Evolutionary conservation across 1,284 basidiomycete species (phyloP).

Genomic region (Singerocomus inundabilis): DNA sequence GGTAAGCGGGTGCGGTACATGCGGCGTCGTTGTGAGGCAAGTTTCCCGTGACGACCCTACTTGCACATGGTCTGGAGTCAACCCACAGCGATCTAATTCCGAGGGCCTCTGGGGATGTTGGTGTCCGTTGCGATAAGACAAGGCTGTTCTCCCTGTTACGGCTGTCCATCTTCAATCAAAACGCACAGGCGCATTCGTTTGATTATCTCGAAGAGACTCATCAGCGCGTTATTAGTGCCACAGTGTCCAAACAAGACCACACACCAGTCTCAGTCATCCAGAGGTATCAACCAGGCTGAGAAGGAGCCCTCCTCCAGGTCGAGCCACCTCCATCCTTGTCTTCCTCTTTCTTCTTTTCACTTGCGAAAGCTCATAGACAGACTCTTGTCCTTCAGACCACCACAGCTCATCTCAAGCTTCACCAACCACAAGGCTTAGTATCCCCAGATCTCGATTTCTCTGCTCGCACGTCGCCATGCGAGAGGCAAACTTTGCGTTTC

Average conservation of each 20-base stretch:
- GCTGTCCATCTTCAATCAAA: slow-evolving; percentile 1
- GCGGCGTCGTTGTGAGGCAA: background rate
- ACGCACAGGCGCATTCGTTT: slow-evolving; percentile 4
- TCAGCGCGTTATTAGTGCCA: too few species aligned
- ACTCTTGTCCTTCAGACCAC: background rate
- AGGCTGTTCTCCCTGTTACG: too few species aligned
- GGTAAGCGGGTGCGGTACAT: background rate
- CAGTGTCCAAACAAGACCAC: slow-evolving; percentile 31
- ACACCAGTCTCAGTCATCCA: slow-evolving; percentile 32
- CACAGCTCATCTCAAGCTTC: background rate
- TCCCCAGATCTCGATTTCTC: slow-evolving; percentile 23
- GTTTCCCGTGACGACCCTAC: background rate
- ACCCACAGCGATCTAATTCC: slow-evolving; percentile 1
- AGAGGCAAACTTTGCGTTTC: slow-evolving; percentile 96
- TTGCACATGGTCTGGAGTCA: background rate
- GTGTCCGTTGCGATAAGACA: too few species aligned
- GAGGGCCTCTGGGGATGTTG: background rate
- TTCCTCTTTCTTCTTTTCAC: slow-evolving; percentile 2
- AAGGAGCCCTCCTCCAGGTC: slow-evolving; percentile 13
- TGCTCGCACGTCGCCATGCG: slow-evolving; percentile 61
- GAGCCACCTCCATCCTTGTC: slow-evolving; percentile 15
- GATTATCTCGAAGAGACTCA: slow-evolving; percentile 12
- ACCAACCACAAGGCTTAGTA: background rate
- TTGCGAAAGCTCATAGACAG: background rate
- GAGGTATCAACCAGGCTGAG: slow-evolving; percentile 28